A percentile compares a stretch with the other conserved stretches of the same genome.
These are phyloP conservation scores for Solanum sparsipilum DNA, from an alignment of 257 asterid genomes.

Conservation along the genomic window DNA sequence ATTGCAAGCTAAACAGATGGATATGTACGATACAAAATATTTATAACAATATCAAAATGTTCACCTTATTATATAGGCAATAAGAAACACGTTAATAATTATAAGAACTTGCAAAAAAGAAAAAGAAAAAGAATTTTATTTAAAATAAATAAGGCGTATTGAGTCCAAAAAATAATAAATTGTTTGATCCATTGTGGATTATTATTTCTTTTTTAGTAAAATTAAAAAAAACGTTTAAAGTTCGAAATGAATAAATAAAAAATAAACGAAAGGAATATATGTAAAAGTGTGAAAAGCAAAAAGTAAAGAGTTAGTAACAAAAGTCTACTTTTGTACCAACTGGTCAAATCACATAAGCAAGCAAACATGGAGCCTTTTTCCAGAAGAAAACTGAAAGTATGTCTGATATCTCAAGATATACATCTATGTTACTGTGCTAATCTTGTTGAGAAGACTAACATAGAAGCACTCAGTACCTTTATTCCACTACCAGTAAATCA, in stretches of 20 bases:
- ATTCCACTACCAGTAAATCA: no score
- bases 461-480: background rate
- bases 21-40: no score
- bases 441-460: background rate
- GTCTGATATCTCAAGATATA: background rate
- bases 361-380: background rate
- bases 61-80: background rate
- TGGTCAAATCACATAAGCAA: background rate
- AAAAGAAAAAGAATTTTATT: no score
- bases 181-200: background rate
- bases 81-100: background rate
- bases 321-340: background rate
- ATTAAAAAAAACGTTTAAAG: no score
- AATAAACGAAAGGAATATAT: background rate
- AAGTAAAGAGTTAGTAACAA: background rate
- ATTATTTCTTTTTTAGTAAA: no score
- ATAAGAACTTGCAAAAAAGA: background rate
- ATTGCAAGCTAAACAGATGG: background rate
- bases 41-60: background rate
- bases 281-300: background rate
- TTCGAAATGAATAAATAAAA: background rate
- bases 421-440: background rate
- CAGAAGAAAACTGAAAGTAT: background rate
- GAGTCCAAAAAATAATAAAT: no score
- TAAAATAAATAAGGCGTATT: background rate